Evolutionary conservation across 176 grass and related monocot species (phyloP).

Genomic region (Raddia distichophylla): DNA sequence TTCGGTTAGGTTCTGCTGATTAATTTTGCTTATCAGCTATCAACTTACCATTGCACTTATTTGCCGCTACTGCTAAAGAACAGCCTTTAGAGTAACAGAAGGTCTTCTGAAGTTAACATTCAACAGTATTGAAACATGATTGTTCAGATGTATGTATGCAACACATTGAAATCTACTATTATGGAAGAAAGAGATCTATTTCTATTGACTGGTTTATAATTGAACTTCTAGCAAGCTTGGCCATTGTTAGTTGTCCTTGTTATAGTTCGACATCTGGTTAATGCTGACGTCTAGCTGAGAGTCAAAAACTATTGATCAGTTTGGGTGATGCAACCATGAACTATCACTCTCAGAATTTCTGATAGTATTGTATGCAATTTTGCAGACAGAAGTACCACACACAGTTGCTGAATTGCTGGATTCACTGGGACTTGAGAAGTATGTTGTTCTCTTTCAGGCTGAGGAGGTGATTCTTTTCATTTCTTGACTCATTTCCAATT

Average conservation of each 20-base stretch:
- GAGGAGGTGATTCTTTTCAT: constrained; percentile 73
- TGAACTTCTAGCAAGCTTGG: constrained; percentile 17
- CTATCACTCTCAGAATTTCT: not conserved
- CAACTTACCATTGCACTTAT: not conserved
- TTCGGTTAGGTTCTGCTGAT: constrained; percentile 19
- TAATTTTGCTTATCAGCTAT: not conserved
- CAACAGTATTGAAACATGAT: constrained; percentile 6
- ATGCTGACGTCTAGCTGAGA: constrained; percentile 10
- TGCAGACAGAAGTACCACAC: constrained; percentile 58
- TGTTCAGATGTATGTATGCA: not conserved
- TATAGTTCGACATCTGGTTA: not conserved
- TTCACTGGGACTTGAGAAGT: constrained; percentile 82
- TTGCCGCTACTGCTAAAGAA: constrained; percentile 9
- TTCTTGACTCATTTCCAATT: constrained; percentile 29
- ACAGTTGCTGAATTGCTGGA: constrained; percentile 72
- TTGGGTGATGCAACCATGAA: constrained; percentile 19
- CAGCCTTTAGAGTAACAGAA: not conserved
- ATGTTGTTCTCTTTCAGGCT: constrained; percentile 77
- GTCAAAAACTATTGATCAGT: not conserved
- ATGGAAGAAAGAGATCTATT: not conserved
- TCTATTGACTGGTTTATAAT: not conserved
- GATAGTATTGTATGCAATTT: constrained; percentile 43
- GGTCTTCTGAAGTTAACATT: constrained; percentile 16
- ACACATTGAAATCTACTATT: not conserved
- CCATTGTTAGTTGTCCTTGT: constrained; percentile 20